These are phyloP conservation scores for Inga laurina DNA, from an alignment of 306 rosid genomes.

Conservation along the genomic window DNA sequence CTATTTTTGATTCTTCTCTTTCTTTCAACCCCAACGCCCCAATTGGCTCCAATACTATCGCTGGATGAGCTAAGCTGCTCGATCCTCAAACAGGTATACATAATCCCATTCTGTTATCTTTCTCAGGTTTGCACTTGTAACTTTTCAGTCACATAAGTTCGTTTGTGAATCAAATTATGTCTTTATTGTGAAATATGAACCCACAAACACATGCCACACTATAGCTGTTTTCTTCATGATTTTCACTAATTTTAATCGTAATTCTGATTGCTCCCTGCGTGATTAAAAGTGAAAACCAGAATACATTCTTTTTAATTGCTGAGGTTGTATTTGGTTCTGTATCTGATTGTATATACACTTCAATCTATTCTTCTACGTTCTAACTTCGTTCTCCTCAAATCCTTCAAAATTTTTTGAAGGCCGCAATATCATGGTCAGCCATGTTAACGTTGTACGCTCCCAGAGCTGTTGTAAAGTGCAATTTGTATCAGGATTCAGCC, in stretches of 20 bases:
- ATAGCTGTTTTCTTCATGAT: neutral
- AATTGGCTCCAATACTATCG: neutral
- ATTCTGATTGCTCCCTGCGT: neutral
- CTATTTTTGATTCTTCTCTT: neutral
- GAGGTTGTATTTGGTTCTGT: neutral
- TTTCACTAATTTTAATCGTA: neutral
- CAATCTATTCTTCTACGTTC: neutral
- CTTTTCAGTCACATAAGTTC: constrained; percentile 2
- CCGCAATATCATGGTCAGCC: constrained; percentile 65
- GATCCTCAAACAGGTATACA: constrained; percentile 27
- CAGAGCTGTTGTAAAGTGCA: constrained; percentile 51
- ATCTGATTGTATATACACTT: neutral
- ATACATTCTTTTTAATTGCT: neutral
- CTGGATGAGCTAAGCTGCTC: neutral
- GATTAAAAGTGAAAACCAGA: neutral
- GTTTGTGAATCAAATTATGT: neutral
- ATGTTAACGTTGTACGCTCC: constrained; percentile 73
- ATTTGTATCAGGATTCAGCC: constrained; percentile 40
- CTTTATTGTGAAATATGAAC: neutral
- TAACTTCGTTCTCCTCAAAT: neutral
- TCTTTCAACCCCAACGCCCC: neutral
- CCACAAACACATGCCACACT: neutral
- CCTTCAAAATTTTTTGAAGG: constrained; percentile 37
- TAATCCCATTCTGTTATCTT: neutral
- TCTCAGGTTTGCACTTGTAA: neutral